Evolutionary conservation across 768 basidiomycete genomes (phyloP), one percentile per base, ranked within the genome.

Genomic region (Hypsizygus marmoreus): DNA sequence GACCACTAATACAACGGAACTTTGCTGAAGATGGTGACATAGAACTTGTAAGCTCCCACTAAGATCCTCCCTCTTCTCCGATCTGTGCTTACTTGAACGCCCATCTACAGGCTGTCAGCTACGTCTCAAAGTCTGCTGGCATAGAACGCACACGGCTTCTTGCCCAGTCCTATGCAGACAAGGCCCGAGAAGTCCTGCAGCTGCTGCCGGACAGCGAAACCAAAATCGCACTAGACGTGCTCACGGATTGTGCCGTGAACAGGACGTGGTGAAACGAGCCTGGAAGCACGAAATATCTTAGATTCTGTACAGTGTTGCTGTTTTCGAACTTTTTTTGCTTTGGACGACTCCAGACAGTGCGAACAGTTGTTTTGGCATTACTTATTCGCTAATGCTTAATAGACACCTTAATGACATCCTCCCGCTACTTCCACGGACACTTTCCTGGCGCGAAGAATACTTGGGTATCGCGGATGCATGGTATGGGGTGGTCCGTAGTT

Each of bases 131-230:
- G 19, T 89, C 88, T 10, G 81, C 85, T 10, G 93, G 89, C 10
- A 71, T 95, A 24, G 77, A 86, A 48, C 82, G 88, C 25, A 97
- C 94, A 5, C 77, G 81, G 10, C 75, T 79, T 29, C 82, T 97
- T 17, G 95, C 95, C 4, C 67, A 69, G 32, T 67, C 72, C 16
- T 91, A 97, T 57, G 89, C 89, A 0, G 75, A 80, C 29, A 84
- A 84, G 58, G 95, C 95, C 13, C 76, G 79, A 28, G 82, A 87
- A 50, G 79, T 80, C 12, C 71, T 97, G 12, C 67, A 65, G 24
- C 63, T 75, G 5, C 73, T 98, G 42, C 95, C 95, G 6, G 85
- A 88, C 51, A 90, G 87, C 55, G 86, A 91, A 48, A 84, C 89
- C 23, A 84, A 81, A 63, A 69, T 72, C 20, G 92, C 88, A n/a